A percentile compares a stretch with the other conserved stretches of the same genome.
Conservation (phyloP, 1,284 basidiomycete species). For the Ceratobasidium sp. region DNA sequence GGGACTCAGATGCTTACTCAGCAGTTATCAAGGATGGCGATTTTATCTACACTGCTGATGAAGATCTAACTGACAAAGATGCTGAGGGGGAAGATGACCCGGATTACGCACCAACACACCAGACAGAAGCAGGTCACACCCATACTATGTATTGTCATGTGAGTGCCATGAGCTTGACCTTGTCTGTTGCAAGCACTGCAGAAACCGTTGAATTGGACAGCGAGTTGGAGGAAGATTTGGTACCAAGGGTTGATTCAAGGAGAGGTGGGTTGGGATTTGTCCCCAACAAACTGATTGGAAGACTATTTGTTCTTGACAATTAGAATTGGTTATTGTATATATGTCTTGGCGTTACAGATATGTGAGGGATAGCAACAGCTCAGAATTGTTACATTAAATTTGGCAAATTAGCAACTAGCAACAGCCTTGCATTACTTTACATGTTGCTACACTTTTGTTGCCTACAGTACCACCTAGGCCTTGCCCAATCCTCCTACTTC, state of each 20-base stretch:
- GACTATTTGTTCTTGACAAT: background rate
- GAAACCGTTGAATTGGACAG: background rate
- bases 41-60: background rate
- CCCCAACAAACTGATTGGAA: background rate
- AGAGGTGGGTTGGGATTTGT: background rate
- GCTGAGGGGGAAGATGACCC: background rate
- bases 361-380: background rate
- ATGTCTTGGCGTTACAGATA: background rate
- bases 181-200: background rate
- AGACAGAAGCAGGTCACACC: background rate
- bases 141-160: background rate
- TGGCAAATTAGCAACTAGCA: background rate
- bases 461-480: no score
- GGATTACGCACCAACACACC: background rate
- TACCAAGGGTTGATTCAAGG: background rate
- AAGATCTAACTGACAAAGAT: background rate
- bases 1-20: no score
- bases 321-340: background rate
- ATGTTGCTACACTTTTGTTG: background rate
- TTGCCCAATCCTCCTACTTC: no score
- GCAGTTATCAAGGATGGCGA: background rate
- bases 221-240: background rate
- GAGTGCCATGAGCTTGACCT: background rate
- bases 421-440: background rate
- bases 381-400: background rate